phyloP scores from a whole-genome alignment of 2,329 filamentous ascomycete genomes.

The Myotisia sp. region DNA sequence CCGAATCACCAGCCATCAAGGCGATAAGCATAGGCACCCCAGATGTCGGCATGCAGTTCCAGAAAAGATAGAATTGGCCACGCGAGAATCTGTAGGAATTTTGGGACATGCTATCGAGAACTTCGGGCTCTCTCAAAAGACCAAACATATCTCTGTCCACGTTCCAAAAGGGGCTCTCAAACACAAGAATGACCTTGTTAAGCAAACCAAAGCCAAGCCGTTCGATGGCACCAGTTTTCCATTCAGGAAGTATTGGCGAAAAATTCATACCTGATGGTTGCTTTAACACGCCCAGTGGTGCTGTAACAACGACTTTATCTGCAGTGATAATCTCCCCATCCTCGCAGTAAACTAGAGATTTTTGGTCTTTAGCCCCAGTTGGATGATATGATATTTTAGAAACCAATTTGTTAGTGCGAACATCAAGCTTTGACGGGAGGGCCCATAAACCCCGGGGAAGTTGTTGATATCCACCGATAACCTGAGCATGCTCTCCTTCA shows the following conservation, averaged over 20 bases:
- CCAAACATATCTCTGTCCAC: constrained; percentile 83
- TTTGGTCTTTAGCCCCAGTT: constrained; percentile 28
- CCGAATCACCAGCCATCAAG: constrained; percentile 90
- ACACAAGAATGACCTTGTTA: constrained; percentile 90
- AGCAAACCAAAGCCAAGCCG: constrained; percentile 84
- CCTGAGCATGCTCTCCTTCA: constrained; percentile 84
- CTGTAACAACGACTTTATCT: constrained; percentile 82
- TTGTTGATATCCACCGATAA: constrained; percentile 86
- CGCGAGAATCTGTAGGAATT: constrained; percentile 63
- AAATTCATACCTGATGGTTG: constrained; percentile 60
- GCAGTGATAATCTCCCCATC: constrained; percentile 64
- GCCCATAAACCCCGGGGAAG: constrained; percentile 76
- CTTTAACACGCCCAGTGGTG: constrained; percentile 83
- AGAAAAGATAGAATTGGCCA: constrained; percentile 95
- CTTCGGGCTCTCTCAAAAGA: constrained; percentile 60
- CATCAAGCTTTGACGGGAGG: constrained; percentile 60
- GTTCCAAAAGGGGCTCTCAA: constrained; percentile 84
- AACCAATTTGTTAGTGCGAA: constrained; percentile 60
- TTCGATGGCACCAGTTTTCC: constrained; percentile 67
- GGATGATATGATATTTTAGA: constrained; percentile 53
- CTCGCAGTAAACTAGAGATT: constrained; percentile 56
- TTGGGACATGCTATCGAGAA: constrained; percentile 57
- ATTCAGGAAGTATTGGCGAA: constrained; percentile 72
- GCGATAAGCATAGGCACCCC: constrained; percentile 79
- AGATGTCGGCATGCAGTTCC: constrained; percentile 82